Base-by-base conservation (phyloP, 75 land plant species). In the Cupressus sempervirens region DNA sequence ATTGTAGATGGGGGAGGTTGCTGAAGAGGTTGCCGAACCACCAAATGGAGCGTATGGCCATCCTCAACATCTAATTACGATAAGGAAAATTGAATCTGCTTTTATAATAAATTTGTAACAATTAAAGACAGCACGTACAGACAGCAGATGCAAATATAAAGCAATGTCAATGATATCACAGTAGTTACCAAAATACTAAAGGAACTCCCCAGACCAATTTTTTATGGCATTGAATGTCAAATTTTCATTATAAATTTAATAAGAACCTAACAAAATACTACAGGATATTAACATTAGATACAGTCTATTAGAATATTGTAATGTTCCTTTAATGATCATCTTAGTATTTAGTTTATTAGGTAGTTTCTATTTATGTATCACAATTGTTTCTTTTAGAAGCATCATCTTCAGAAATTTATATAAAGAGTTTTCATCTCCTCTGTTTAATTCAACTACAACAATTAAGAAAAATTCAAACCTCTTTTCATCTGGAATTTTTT, bases 21-120 rank as follows among this genome's bases (percentile, higher is more conserved):
- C 29, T 86, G 90, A 75, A 90, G 79, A 20, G 95, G 96, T 81
- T 92, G 94, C 65, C 98, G 87, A 46, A 91, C 97, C 56, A 98
- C 99, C 87, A 98, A 82, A 91, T 98, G 99, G 85, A 98, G 88
- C 18, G 99, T 96, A 85, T 98, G 99, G 11, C 99, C 99, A 93
- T 96, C 97, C 91, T 98, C 99, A 38, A 98, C 99, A 88, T 98
- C 99, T 98, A 86, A 38, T 40, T 67, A 35, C 0, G 46, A 34
- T 83, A 79, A 76, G 26, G 70, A 20, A 83, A 62, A 83, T n/a
- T 4, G 12, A 26, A 56, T 40, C 74, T 72, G 10, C 12, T 32
- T 32, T 12, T 72, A 29, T 72, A 30, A 72, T 12, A 72, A 62
- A 26, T 62, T 7, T 20, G 36, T 72, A 13, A 11, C 35, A 30